Evolutionary conservation across 495 filamentous ascomycete species (phyloP).

Genomic region (Thermothielavioides terrestris): DNA sequence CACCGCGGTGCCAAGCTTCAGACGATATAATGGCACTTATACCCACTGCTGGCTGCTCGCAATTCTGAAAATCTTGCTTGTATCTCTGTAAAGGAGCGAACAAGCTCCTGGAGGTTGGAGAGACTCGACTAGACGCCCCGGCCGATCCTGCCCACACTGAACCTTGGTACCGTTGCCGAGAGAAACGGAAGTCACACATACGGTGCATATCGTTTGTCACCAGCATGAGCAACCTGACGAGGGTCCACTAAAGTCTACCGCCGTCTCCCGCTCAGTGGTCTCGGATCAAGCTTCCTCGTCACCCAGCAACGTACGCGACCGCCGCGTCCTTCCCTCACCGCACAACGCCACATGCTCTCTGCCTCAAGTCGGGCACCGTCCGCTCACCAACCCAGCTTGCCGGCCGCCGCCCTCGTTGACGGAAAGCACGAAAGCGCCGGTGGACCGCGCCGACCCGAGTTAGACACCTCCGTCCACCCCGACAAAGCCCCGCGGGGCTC

Average conservation of each 20-base stretch:
- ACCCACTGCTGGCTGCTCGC: constrained; percentile 28
- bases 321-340: constrained; percentile 19
- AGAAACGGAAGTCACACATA: constrained; percentile 5
- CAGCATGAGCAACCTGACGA: constrained; percentile 32
- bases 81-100: constrained; percentile 27
- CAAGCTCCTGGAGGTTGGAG: constrained; percentile 17
- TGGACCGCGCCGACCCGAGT: background rate
- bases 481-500: constrained; percentile 40
- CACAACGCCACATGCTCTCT: constrained; percentile 33
- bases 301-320: constrained; percentile 1
- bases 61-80: constrained; percentile 22
- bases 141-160: background rate
- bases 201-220: constrained; percentile 13
- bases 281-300: constrained; percentile 15
- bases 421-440: constrained; percentile 3
- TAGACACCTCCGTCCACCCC: constrained; percentile 7
- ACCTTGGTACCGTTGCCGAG: constrained; percentile 4
- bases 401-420: constrained; percentile 2
- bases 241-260: constrained; percentile 17
- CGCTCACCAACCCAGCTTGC: constrained; percentile 4
- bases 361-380: constrained; percentile 21
- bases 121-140: background rate
- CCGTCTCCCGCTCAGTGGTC: constrained; percentile 26
- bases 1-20: constrained; percentile 38
- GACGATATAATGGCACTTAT: constrained; percentile 42